These are phyloP conservation scores for Tetracladium maxilliforme DNA, from an alignment of 2,329 filamentous ascomycete genomes.

Conservation along the genomic window DNA sequence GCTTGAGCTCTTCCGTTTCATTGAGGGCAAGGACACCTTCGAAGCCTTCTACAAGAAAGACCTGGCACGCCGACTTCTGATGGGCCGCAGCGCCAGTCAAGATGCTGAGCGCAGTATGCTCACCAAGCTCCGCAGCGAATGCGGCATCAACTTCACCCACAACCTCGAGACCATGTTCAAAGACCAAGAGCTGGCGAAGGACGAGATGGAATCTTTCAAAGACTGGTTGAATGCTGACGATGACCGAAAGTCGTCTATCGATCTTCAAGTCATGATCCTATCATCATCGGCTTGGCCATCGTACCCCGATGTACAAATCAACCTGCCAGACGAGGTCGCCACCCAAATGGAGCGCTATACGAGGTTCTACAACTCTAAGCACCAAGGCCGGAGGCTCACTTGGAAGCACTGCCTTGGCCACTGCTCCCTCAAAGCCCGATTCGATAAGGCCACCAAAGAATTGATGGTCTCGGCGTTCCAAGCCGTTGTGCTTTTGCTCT, in stretches of 20 bases:
- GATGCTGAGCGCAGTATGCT: conserved; percentile 97
- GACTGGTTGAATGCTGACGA: conserved; percentile 40
- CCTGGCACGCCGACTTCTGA: conserved; percentile 73
- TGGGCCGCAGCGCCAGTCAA: conserved; percentile 84
- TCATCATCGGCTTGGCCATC: conserved; percentile 86
- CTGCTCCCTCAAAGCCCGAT: conserved; percentile 70
- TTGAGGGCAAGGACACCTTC: conserved; percentile 94
- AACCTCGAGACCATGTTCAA: conserved; percentile 99
- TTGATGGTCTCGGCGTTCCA: conserved; percentile 86
- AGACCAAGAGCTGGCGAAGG: conserved; percentile 82
- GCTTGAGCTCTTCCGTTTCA: conserved; percentile 88
- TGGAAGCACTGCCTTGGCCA: conserved; percentile 95
- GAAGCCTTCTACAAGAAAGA: conserved; percentile 99
- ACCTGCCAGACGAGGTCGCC: conserved; percentile 61
- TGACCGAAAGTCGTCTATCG: conserved; percentile 39
- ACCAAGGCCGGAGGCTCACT: conserved; percentile 70
- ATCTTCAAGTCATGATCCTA: conserved; percentile 79
- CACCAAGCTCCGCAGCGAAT: conserved; percentile 79
- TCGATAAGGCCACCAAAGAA: conserved; percentile 71
- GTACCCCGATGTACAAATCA: conserved; percentile 58
- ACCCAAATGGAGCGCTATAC: conserved; percentile 73
- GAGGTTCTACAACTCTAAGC: conserved; percentile 73
- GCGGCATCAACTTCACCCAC: conserved; percentile 85
- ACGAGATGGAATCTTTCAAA: conserved; percentile 87
- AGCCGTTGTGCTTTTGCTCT: conserved; percentile 77